Base-by-base conservation (phyloP, 129 eudicot genomes). In the Calendula officinalis region DNA sequence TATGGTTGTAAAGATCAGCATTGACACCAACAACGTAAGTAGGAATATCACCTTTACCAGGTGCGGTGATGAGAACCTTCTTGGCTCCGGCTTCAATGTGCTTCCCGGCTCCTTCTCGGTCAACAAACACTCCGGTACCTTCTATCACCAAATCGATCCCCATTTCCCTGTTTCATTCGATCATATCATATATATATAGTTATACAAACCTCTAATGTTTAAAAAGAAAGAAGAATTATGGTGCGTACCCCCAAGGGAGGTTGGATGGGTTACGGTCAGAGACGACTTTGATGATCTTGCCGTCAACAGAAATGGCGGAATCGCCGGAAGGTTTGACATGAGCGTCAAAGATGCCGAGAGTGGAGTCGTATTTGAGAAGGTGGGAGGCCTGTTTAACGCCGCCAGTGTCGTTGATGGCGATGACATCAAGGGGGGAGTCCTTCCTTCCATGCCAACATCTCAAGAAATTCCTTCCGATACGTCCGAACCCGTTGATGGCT, bases 371-470 rank as follows among this genome's bases (percentile, higher is more conserved):
- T 49, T 94, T 94, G 81, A 94, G 99, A 67, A 94, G 96, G 86
- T 94, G 99, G 63, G 99, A 77, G 7, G 99, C 99, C 64, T 94
- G 96, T 69, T 92, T 92, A 7, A 92, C 95, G 47, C 98, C 98
- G 3, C 98, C 98, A 16, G 91, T 92, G 91, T 92, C 98, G 40
- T 92, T 92, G 72, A 92, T 85, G 71, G 85, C 96, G 7, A 92
- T 78, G 60, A 92, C 84, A 34, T 92, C 98, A 1, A 92, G 86
- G 38, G 96, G 96, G 0, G 98, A 92, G 64, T 88, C 96, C 62
- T 92, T 88, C 69, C 99, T 67, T 0, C 99, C 99, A 40, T 92
- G 96, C 99, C 99, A 88, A 67, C 99, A 92, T 81, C 99, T 81
- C 80, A 92, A 77, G 89, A 92, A 92, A 75, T 92, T 92, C 84